Conservation (phyloP, 1,139 yeast species). For the Magnusiomyces ingens region DNA sequence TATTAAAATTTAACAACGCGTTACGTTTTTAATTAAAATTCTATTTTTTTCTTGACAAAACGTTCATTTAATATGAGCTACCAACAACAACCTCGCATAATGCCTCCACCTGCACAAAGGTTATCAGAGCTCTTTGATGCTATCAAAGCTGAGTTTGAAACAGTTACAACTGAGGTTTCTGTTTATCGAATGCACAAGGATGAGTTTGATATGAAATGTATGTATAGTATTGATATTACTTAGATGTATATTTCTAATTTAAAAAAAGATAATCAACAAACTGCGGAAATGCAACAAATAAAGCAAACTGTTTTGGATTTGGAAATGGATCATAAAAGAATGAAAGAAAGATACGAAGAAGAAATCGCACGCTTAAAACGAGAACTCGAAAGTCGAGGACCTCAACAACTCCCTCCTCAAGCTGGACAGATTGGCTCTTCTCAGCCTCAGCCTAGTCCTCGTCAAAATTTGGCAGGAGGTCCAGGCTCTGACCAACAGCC, state of each 20-base stretch:
- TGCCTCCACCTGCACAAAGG: slow-evolving; percentile 37
- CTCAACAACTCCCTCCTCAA: slow-evolving; percentile 18
- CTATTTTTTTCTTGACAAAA: too few relatives aligned
- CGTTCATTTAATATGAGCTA: slow-evolving; percentile 12
- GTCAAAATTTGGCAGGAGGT: slow-evolving; percentile 19
- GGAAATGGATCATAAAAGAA: slow-evolving; percentile 89
- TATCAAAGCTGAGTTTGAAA: slow-evolving; percentile 85
- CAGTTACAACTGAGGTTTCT: slow-evolving; percentile 79
- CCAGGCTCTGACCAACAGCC: slow-evolving; percentile 18
- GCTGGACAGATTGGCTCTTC: slow-evolving; percentile 12
- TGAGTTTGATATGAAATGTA: slow-evolving; percentile 76
- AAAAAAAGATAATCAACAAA: slow-evolving; percentile 62
- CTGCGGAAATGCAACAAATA: slow-evolving; percentile 90
- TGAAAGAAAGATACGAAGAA: slow-evolving; percentile 93
- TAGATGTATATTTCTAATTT: neutral
- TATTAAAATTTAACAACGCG: too few relatives aligned
- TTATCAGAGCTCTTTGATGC: slow-evolving; percentile 81
- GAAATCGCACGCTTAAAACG: slow-evolving; percentile 81
- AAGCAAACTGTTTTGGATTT: slow-evolving; percentile 90
- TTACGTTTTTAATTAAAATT: too few relatives aligned
- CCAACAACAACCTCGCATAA: slow-evolving; percentile 13
- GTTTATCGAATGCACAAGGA: slow-evolving; percentile 86
- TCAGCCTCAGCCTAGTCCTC: slow-evolving; percentile 19
- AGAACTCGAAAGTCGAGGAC: slow-evolving; percentile 59
- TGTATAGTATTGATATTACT: slow-evolving; percentile 10